phyloP scores from a whole-genome alignment of 129 eudicot genomes.

The carrot (Daucus carota) region DH1_v3.0 NC_030381.2:36213501-36214000 shows the following conservation, averaged over 20 bases:
- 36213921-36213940: background rate
- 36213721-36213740: slow-evolving; percentile 83
- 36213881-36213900: slow-evolving; percentile 62
- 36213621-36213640: slow-evolving; percentile 97
- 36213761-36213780: slow-evolving; percentile 89
- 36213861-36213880: slow-evolving; percentile 81
- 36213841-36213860: slow-evolving; percentile 91
- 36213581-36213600: background rate
- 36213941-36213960: background rate
- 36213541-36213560: background rate
- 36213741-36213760: slow-evolving; percentile 97
- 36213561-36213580: background rate
- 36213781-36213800: slow-evolving; percentile 94
- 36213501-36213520: too few relatives aligned
- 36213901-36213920: background rate
- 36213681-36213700: slow-evolving; percentile 36
- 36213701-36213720: slow-evolving; percentile 54
- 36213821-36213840: slow-evolving; percentile 92
- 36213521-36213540: background rate
- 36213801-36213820: slow-evolving; percentile 91
- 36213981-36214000: slow-evolving; percentile 3
- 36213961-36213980: background rate
- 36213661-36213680: slow-evolving; percentile 63
- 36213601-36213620: slow-evolving; percentile 86
- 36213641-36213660: slow-evolving; percentile 85